Base-by-base conservation (phyloP, 306 rosid species). In the Begonia peltatifolia region DNA sequence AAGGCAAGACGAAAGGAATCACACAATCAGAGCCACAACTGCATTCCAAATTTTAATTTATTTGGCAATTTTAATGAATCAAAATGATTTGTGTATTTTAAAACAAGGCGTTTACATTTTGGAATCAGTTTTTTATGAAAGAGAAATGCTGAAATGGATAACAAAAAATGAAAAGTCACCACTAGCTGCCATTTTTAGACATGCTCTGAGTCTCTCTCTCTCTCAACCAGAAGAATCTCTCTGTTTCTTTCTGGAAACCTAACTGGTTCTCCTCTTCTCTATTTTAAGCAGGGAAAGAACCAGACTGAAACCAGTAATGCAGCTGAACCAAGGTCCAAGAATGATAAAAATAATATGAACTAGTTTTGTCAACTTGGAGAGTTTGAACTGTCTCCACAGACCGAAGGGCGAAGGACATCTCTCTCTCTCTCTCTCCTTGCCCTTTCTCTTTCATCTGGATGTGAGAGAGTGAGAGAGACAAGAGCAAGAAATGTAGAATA, bases 201-300 rank as follows among this genome's bases (percentile, higher is more conserved):
- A 87, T 79, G 71, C 59, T 59, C 65, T 25, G 47, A 56, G 57
- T 51, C 50, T 15, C 57, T 50, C 17, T 52, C 46, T 58, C 11
- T 53, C 30, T 14, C 52, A 8, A 55, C 71, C 84, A 68, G 63
- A 66, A 79, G 84, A 89, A 74, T 80, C 86, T 78, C 73, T 35
- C 59, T 55, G 77, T 48, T 55, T 58, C 65, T 55, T 73, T 53
- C 59, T 13, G 18, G 54, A 61, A 44, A 77, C 68, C 70, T 70
- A 59, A 64, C 47, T 61, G 46, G 49, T 52, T 56, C 9, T 73
- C 15, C 61, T 7, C 9, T 30, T 30, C 38, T 30, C 38, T 30
- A 5, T 5, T 30, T 30, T 30, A 5, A 30, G 38, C 38, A 5
- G 38, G 38, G 38, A 30, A 30, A 30, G 38, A 30, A 7, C 7